Percentiles rank a stretch among this genome's conserved stretches.
These are phyloP conservation scores for Hericium rajendrae DNA, from an alignment of 768 basidiomycete genomes.

Conservation along the genomic window DNA sequence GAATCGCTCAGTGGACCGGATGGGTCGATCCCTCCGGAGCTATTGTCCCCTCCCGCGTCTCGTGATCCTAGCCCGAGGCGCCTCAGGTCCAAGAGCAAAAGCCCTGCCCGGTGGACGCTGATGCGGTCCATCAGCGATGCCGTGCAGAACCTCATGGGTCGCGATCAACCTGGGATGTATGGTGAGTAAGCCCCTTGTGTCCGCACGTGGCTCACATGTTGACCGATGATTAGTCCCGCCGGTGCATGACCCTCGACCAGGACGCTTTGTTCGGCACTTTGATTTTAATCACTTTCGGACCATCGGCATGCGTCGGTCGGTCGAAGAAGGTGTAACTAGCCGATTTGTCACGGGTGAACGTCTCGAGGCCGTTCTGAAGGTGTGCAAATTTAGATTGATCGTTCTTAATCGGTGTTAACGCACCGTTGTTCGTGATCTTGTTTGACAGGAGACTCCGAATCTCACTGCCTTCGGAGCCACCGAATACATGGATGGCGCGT, in stretches of 20 bases:
- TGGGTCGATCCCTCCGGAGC: slow-evolving; percentile 58
- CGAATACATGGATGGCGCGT: slow-evolving; percentile 95
- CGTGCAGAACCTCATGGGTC: slow-evolving; percentile 59
- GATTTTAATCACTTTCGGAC: slow-evolving; percentile 98
- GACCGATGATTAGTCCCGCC: slow-evolving; percentile 42
- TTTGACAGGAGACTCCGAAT: slow-evolving; percentile 77
- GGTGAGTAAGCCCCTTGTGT: slow-evolving; percentile 35
- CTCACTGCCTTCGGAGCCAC: slow-evolving; percentile 87
- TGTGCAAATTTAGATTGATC: slow-evolving; percentile 21
- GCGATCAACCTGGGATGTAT: slow-evolving; percentile 59
- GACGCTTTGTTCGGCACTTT: slow-evolving; percentile 75
- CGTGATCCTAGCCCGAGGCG: slow-evolving; percentile 79
- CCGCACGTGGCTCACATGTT: neutral
- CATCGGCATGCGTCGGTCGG: slow-evolving; percentile 88
- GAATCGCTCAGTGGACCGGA: slow-evolving; percentile 54
- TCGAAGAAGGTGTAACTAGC: slow-evolving; percentile 81
- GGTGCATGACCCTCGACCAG: slow-evolving; percentile 61
- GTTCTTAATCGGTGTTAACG: neutral
- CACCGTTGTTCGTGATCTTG: neutral
- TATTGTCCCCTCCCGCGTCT: slow-evolving; percentile 71
- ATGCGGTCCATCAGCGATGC: slow-evolving; percentile 72
- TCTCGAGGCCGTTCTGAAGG: slow-evolving; percentile 70
- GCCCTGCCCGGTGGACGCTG: slow-evolving; percentile 78
- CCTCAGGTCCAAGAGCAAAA: slow-evolving; percentile 65
- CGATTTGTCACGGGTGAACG: slow-evolving; percentile 91